phyloP scores from a whole-genome alignment of 345 rosid genomes.

The Aurinia saxatilis region DNA sequence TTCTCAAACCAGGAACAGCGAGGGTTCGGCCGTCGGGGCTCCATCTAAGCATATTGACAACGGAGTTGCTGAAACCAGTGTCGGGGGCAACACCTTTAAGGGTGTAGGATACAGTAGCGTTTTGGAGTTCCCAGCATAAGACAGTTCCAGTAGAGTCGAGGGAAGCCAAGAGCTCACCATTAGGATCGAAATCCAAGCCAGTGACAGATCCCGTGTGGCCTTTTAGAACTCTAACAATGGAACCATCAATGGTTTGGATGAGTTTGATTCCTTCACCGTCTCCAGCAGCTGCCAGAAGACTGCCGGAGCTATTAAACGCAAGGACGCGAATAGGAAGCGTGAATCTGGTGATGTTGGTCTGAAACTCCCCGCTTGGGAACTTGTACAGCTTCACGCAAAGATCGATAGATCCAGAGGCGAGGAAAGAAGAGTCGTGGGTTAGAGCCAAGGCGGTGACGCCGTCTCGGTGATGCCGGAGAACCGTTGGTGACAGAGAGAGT shows the following conservation, averaged over 20 bases:
- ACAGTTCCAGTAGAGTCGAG: conserved; percentile 81
- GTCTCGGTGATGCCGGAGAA: conserved; percentile 91
- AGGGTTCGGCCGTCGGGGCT: conserved; percentile 90
- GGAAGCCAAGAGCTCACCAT: conserved; percentile 73
- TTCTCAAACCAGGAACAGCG: conserved; percentile 81
- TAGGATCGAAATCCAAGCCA: conserved; percentile 77
- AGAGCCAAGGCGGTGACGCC: conserved; percentile 84
- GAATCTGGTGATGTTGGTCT: conserved; percentile 84
- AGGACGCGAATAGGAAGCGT: conserved; percentile 85
- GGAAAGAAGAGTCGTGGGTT: conserved; percentile 84
- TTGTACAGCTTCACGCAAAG: conserved; percentile 96
- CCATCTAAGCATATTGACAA: conserved; percentile 67
- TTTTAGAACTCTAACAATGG: conserved; percentile 83
- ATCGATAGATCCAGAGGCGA: conserved; percentile 91
- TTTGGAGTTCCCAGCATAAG: conserved; percentile 79
- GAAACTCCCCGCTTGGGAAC: conserved; percentile 96
- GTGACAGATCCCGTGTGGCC: conserved; percentile 84
- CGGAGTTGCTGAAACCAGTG: conserved; percentile 50
- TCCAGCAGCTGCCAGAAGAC: conserved; percentile 91
- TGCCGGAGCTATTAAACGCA: conserved; percentile 79
- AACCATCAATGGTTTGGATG: conserved; percentile 84
- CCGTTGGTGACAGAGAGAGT: conserved; percentile 52
- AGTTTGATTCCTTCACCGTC: conserved; percentile 98
- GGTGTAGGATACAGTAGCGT: conserved; percentile 51
- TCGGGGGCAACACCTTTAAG: conserved; percentile 64